Percentiles rank a stretch among this genome's conserved stretches.
phyloP scores from a whole-genome alignment of 345 rosid species.

The Citrus trifoliata region DNA sequence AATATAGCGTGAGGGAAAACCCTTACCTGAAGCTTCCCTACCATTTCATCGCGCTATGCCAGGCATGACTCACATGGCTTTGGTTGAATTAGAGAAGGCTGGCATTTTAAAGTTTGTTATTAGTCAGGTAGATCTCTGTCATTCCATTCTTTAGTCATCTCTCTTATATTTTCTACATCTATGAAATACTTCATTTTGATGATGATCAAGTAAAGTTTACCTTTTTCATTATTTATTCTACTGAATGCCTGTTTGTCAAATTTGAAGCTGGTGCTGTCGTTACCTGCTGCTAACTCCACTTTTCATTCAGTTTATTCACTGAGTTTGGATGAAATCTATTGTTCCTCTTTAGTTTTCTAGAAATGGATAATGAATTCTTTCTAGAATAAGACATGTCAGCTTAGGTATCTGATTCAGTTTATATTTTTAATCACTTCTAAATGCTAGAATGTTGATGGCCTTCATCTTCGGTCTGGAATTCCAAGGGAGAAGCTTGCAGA shows the following conservation, averaged over 20 bases:
- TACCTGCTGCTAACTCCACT: background rate
- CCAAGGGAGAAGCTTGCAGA: slow-evolving; percentile 97
- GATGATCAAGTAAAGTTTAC: background rate
- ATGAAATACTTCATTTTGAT: background rate
- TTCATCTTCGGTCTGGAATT: slow-evolving; percentile 98
- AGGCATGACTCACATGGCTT: slow-evolving; percentile 93
- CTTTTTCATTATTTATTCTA: background rate
- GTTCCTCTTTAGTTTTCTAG: background rate
- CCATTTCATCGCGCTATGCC: slow-evolving; percentile 99
- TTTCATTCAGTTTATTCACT: background rate
- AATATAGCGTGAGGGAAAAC: slow-evolving; percentile 81
- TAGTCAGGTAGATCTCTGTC: slow-evolving; percentile 62
- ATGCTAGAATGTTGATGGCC: slow-evolving; percentile 86
- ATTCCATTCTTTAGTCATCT: slow-evolving; percentile 1
- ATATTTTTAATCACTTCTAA: background rate
- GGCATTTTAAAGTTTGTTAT: slow-evolving; percentile 82
- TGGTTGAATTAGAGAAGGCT: slow-evolving; percentile 88
- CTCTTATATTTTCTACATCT: background rate
- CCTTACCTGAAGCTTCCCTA: slow-evolving; percentile 85
- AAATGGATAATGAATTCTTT: background rate
- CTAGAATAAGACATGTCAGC: background rate
- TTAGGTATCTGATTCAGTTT: background rate
- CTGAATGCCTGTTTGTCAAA: background rate
- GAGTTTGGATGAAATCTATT: background rate
- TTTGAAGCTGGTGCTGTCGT: background rate